phyloP scores from a whole-genome alignment of 768 basidiomycete genomes.

The Lactarius hatsudake region DNA sequence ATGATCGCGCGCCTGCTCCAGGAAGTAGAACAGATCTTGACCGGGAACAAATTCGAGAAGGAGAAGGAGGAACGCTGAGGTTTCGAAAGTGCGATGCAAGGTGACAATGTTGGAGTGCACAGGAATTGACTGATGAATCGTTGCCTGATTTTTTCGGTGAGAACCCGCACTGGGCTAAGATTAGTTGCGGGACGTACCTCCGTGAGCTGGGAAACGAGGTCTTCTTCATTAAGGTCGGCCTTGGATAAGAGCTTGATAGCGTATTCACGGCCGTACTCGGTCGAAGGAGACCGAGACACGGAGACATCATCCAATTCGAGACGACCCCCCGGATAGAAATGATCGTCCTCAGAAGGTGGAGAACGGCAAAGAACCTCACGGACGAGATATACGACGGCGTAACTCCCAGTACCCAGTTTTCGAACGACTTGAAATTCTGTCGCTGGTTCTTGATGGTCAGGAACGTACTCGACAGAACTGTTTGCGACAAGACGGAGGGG shows the following conservation, averaged over 20 bases:
- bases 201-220: conserved; percentile 83
- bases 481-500: conserved; percentile 56
- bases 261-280: conserved; percentile 70
- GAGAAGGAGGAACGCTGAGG: conserved; percentile 85
- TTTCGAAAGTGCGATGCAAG: conserved; percentile 90
- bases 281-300: conserved; percentile 34
- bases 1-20: conserved; percentile 93
- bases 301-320: conserved; percentile 35
- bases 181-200: conserved; percentile 53
- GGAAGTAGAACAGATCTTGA: conserved; percentile 96
- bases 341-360: conserved; percentile 38
- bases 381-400: conserved; percentile 93
- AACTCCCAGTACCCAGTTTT: conserved; percentile 83
- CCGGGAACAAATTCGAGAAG: conserved; percentile 95
- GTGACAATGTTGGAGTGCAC: conserved; percentile 94
- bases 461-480: conserved; percentile 36
- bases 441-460: conserved; percentile 48
- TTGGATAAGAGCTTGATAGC: conserved; percentile 98
- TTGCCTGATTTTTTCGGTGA: conserved; percentile 52
- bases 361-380: conserved; percentile 55
- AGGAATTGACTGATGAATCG: conserved; percentile 90
- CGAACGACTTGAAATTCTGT: conserved; percentile 80
- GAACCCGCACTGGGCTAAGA: conserved; percentile 12
- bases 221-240: conserved; percentile 86
- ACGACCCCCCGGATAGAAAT: conserved; percentile 50